phyloP scores from a whole-genome alignment of 306 rosid species.

The Sechiopsis laciniata region DNA sequence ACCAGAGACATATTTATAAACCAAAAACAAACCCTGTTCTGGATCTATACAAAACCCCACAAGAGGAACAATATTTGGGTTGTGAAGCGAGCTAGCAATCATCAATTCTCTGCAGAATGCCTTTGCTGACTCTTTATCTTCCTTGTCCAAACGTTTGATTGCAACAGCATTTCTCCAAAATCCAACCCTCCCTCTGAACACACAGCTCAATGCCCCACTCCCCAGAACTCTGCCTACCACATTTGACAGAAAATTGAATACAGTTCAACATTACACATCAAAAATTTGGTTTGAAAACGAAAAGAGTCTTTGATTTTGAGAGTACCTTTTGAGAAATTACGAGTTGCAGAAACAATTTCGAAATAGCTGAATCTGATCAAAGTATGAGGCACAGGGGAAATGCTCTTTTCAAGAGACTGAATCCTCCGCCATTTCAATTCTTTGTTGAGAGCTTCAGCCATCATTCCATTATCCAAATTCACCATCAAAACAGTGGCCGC shows the following conservation, averaged over 20 bases:
- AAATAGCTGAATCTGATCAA: slow-evolving; percentile 59
- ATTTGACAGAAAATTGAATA: slow-evolving; percentile 22
- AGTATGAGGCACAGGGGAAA: slow-evolving; percentile 64
- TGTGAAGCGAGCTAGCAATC: slow-evolving; percentile 83
- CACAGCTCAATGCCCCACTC: slow-evolving; percentile 64
- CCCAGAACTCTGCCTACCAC: slow-evolving; percentile 82
- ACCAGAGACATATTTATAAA: slow-evolving; percentile 80
- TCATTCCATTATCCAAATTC: slow-evolving; percentile 70
- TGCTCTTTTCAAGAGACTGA: slow-evolving; percentile 69
- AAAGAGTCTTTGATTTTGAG: not conserved
- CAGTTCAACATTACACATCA: slow-evolving; percentile 15
- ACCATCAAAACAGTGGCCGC: slow-evolving; percentile 97
- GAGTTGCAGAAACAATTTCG: slow-evolving; percentile 64
- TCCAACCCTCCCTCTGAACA: slow-evolving; percentile 85
- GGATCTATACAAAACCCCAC: slow-evolving; percentile 82
- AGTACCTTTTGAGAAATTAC: slow-evolving; percentile 74
- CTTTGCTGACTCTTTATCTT: slow-evolving; percentile 85
- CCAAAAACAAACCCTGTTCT: slow-evolving; percentile 81
- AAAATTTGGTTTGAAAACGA: slow-evolving; percentile 17
- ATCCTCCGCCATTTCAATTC: slow-evolving; percentile 71
- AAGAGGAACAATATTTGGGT: slow-evolving; percentile 64
- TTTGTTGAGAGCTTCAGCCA: slow-evolving; percentile 46
- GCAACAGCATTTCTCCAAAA: slow-evolving; percentile 71
- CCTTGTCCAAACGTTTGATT: slow-evolving; percentile 76
- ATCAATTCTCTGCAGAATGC: slow-evolving; percentile 89